Conservation (phyloP, 2,329 filamentous ascomycete species). For the Leptographium lundbergii region DNA sequence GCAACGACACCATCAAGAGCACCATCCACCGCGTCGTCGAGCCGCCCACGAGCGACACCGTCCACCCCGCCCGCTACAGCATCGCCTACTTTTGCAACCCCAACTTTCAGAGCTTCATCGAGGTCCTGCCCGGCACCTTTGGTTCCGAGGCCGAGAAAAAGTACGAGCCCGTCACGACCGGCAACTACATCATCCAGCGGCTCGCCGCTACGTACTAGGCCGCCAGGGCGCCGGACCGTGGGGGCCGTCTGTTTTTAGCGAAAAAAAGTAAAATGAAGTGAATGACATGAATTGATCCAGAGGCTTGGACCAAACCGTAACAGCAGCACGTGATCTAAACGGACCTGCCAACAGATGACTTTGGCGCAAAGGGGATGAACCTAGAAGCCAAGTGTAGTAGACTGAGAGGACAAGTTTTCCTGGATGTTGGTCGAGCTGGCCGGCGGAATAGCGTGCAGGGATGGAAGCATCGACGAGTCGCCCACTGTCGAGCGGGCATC, state of each 20-base stretch:
- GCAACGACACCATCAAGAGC: slow-evolving; percentile 81
- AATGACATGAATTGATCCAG: no score
- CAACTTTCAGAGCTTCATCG: slow-evolving; percentile 62
- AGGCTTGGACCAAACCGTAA: no score
- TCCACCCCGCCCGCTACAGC: slow-evolving; percentile 69
- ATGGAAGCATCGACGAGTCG: not conserved
- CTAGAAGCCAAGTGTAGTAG: slow-evolving; percentile 13
- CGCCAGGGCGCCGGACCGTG: not conserved
- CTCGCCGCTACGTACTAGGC: slow-evolving; percentile 56
- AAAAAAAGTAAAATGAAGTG: not conserved
- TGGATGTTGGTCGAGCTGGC: slow-evolving; percentile 18
- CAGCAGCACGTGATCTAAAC: no score
- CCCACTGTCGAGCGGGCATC: not conserved
- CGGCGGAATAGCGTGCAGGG: slow-evolving; percentile 5
- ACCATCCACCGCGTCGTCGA: slow-evolving; percentile 86
- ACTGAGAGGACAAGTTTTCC: slow-evolving; percentile 17
- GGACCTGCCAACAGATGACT: no score
- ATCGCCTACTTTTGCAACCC: slow-evolving; percentile 91
- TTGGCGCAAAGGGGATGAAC: no score
- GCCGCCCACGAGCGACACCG: slow-evolving; percentile 46
- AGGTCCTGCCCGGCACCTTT: slow-evolving; percentile 71
- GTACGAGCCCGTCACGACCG: slow-evolving; percentile 65
- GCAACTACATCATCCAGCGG: slow-evolving; percentile 69
- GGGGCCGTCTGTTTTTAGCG: not conserved
- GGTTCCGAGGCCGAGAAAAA: slow-evolving; percentile 54